phyloP scores from a whole-genome alignment of 441 rosid species.

The Arabidopsis hybrid region DNA sequence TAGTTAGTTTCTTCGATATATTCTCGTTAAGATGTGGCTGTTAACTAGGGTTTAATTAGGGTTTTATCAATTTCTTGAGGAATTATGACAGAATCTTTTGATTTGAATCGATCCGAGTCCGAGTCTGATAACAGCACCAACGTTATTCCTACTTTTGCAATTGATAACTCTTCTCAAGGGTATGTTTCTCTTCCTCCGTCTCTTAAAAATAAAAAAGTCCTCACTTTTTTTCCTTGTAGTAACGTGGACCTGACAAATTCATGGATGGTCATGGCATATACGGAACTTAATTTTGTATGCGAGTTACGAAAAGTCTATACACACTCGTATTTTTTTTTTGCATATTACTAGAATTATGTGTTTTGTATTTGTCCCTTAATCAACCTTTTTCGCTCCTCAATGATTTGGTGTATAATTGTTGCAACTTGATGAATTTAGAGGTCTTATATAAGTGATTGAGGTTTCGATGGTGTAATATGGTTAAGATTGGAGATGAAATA shows the following conservation, averaged over 20 bases:
- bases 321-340: no score
- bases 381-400: not conserved
- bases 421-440: not conserved
- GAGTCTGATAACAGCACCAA: not conserved
- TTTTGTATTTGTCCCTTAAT: no score
- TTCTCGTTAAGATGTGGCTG: not conserved
- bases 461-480: not conserved
- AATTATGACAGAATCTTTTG: constrained; percentile 6
- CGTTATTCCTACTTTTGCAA: constrained; percentile 9
- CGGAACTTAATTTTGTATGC: no score
- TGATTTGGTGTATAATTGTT: not conserved
- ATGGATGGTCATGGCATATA: no score
- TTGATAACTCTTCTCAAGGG: constrained; percentile 2
- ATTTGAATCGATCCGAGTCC: constrained; percentile 6
- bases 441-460: not conserved
- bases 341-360: no score
- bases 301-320: no score
- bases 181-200: not conserved
- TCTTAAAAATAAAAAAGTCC: not conserved
- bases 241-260: no score
- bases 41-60: not conserved
- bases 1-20: not conserved
- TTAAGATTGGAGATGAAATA: not conserved
- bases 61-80: not conserved
- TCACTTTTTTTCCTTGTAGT: no score